Conservation (phyloP, 805 yeast species). For the Isabelozyma heimii region DNA sequence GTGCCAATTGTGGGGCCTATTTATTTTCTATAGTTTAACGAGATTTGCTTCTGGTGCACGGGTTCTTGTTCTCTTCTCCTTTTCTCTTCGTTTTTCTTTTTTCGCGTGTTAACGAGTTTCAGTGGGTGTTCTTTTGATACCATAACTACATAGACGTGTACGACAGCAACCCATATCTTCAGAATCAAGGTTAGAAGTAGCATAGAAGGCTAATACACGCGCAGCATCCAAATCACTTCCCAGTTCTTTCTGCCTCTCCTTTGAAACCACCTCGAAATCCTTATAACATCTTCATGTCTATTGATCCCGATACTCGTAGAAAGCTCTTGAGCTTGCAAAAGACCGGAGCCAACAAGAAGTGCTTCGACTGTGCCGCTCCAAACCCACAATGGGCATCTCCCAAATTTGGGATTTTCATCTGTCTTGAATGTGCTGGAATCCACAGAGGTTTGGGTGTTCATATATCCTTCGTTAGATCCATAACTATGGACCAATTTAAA, state of each 20-base stretch:
- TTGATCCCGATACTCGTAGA: slow-evolving; percentile 90
- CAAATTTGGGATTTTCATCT: slow-evolving; percentile 94
- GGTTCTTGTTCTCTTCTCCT: too few species aligned
- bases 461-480: slow-evolving; percentile 91
- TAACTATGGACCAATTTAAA: slow-evolving; percentile 98
- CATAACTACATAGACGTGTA: too few species aligned
- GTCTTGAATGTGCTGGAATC: slow-evolving; percentile 96
- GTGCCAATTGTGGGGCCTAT: too few species aligned
- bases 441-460: slow-evolving; percentile 97
- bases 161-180: too few species aligned
- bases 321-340: slow-evolving; percentile 74
- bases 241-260: neutral
- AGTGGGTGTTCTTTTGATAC: too few species aligned
- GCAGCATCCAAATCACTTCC: neutral
- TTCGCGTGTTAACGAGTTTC: too few species aligned
- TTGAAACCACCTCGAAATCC: neutral
- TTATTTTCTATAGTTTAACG: too few species aligned
- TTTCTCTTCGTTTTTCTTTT: too few species aligned
- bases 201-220: neutral
- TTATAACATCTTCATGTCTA: slow-evolving; percentile 50
- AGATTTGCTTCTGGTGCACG: too few species aligned
- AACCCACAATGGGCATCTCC: slow-evolving; percentile 99
- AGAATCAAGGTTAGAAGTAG: too few species aligned
- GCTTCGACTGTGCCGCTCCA: slow-evolving; percentile 93
- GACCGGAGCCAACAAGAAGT: slow-evolving; percentile 68